A percentile compares a stretch with the other conserved stretches of the same genome.
phyloP scores from a whole-genome alignment of 2,329 filamentous ascomycete genomes.

The Fusarium euwallaceae region DNA sequence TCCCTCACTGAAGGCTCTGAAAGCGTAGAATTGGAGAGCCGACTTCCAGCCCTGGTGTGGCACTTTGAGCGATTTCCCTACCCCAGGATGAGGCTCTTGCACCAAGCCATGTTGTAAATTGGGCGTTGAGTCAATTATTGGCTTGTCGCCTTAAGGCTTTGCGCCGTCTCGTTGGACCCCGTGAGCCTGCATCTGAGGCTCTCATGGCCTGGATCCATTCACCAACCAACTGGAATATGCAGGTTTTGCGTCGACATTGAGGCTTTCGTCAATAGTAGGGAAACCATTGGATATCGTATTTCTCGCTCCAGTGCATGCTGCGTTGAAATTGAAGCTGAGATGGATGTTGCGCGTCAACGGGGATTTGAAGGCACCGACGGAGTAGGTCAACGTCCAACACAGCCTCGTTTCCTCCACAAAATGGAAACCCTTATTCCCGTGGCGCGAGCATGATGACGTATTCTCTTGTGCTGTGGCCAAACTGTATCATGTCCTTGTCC shows the following conservation, averaged over 20 bases:
- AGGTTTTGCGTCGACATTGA: background rate
- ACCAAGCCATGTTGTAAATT: background rate
- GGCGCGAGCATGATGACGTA: slow-evolving; percentile 92
- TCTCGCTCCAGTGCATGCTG: background rate
- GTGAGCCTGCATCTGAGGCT: background rate
- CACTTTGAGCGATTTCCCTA: background rate
- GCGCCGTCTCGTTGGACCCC: background rate
- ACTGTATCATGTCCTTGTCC: slow-evolving; percentile 89
- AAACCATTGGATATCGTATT: background rate
- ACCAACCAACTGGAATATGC: background rate
- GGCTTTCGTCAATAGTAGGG: background rate
- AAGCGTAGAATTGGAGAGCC: background rate
- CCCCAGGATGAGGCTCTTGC: background rate
- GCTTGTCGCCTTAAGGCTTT: background rate
- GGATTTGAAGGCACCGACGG: background rate
- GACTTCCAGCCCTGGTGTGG: background rate
- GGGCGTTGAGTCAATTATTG: background rate
- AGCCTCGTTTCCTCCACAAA: background rate
- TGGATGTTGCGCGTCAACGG: background rate
- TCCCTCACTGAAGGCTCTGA: background rate
- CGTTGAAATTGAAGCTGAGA: background rate
- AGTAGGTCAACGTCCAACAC: background rate
- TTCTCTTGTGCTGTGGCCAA: slow-evolving; percentile 89
- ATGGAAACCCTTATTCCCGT: slow-evolving; percentile 51
- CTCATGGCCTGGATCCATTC: background rate